Conservation (phyloP, 805 yeast genomes). For the Wickerhamomyces alni region DNA sequence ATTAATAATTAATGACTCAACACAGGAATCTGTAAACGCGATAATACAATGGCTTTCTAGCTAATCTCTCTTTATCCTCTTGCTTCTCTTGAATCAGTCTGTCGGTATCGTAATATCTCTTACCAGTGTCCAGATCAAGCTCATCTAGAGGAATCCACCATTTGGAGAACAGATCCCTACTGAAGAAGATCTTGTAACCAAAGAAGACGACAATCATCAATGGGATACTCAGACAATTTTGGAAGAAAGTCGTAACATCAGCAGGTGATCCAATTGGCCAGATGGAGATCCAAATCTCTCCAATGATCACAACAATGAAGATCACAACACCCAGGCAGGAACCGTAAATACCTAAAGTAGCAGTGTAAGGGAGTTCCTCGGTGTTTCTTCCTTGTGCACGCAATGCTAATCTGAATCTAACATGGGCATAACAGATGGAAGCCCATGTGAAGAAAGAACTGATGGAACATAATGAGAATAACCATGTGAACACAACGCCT, state of each 20-base stretch:
- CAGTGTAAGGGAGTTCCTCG: conserved; percentile 50
- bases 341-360: conserved; percentile 56
- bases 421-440: conserved; percentile 52
- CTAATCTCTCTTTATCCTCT: conserved; percentile 26
- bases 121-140: conserved; percentile 51
- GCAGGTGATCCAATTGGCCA: conserved; percentile 46
- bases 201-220: conserved; percentile 36
- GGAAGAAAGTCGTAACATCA: conserved; percentile 35
- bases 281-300: conserved; percentile 70
- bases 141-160: conserved; percentile 33
- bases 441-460: conserved; percentile 61
- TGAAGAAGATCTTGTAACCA: conserved; percentile 38
- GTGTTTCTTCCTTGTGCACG: conserved; percentile 47
- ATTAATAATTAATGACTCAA: background rate
- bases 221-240: conserved; percentile 36
- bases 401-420: conserved; percentile 53
- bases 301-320: conserved; percentile 48
- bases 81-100: conserved; percentile 34
- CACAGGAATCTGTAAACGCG: conserved; percentile 26
- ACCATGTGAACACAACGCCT: conserved; percentile 57
- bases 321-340: conserved; percentile 47
- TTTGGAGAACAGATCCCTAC: conserved; percentile 21
- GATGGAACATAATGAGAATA: conserved; percentile 55
- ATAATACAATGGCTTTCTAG: conserved; percentile 26
- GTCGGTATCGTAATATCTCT: conserved; percentile 44